Evolutionary conservation across 2,329 filamentous ascomycete genomes (phyloP).

Genomic region (Fragosphaeria purpurea): DNA sequence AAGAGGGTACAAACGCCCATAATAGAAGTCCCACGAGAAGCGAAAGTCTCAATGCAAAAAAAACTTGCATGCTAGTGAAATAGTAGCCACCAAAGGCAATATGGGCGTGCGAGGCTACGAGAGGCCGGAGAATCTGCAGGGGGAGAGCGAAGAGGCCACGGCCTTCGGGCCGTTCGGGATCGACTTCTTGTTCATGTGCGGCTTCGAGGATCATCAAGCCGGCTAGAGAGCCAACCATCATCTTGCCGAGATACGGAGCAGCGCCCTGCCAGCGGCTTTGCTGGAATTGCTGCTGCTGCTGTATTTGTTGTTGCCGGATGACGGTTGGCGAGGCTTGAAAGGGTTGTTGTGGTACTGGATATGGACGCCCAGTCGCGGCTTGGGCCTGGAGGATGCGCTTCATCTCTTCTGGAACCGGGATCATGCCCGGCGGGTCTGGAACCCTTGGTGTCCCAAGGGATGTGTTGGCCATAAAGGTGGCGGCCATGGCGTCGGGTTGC

Average conservation of each 20-base stretch:
- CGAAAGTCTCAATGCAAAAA: slow-evolving; percentile 43
- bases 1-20: slow-evolving; percentile 45
- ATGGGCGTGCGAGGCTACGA: slow-evolving; percentile 34
- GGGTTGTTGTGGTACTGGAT: slow-evolving; percentile 30
- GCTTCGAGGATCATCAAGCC: slow-evolving; percentile 88
- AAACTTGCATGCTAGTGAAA: slow-evolving; percentile 30
- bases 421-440: slow-evolving; percentile 46
- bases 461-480: slow-evolving; percentile 19
- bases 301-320: slow-evolving; percentile 46
- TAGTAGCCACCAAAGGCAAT: slow-evolving; percentile 47
- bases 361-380: slow-evolving; percentile 43
- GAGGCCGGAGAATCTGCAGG: slow-evolving; percentile 41
- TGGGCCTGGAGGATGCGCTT: slow-evolving; percentile 51
- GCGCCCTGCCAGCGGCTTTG: slow-evolving; percentile 44
- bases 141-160: slow-evolving; percentile 56
- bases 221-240: slow-evolving; percentile 88
- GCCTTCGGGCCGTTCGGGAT: slow-evolving; percentile 52
- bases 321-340: slow-evolving; percentile 33
- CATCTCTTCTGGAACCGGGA: slow-evolving; percentile 57
- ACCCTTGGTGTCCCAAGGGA: slow-evolving; percentile 32
- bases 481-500: slow-evolving; percentile 33
- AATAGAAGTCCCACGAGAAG: slow-evolving; percentile 43
- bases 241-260: slow-evolving; percentile 55
- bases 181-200: slow-evolving; percentile 55
- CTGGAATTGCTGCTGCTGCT: slow-evolving; percentile 40